Evolutionary conservation across 306 rosid genomes (phyloP).

Genomic region (Castanospermum australe): DNA sequence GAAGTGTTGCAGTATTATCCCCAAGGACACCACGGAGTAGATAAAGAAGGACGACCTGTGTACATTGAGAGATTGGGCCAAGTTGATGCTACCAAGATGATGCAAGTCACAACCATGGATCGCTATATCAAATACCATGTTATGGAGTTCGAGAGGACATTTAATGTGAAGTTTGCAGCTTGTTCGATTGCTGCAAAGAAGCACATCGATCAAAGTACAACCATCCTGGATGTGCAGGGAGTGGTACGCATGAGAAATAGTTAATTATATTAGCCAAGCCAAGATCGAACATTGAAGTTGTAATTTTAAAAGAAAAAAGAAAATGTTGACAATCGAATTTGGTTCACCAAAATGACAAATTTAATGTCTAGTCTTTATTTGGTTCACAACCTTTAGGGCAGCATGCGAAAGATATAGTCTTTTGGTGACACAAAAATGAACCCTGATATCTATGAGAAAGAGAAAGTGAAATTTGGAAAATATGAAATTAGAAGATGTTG

Average conservation of each 20-base stretch:
- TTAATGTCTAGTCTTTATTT: not conserved
- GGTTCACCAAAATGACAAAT: not conserved
- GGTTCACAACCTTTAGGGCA: not conserved
- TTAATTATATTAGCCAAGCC: not conserved
- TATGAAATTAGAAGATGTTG: not conserved
- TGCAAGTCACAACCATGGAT: constrained; percentile 87
- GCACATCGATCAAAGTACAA: constrained; percentile 93
- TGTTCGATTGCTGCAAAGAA: constrained; percentile 89
- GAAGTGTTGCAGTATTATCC: constrained; percentile 82
- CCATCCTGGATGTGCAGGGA: constrained; percentile 96
- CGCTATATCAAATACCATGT: constrained; percentile 83
- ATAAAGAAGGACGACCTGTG: constrained; percentile 86
- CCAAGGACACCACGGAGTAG: constrained; percentile 90
- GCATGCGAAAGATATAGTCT: not conserved
- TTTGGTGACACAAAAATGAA: not conserved
- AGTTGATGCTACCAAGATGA: constrained; percentile 69
- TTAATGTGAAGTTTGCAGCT: constrained; percentile 72
- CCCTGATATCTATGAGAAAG: not conserved
- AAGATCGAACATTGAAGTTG: not conserved
- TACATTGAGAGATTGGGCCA: constrained; percentile 83
- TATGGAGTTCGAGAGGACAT: constrained; percentile 83
- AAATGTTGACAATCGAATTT: not conserved
- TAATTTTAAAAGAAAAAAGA: not conserved
- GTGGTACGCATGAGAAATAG: constrained; percentile 61
- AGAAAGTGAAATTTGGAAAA: not conserved